Conservation (phyloP, 371 early-diverging fungal genomes). For the Coemansia sp. region DNA sequence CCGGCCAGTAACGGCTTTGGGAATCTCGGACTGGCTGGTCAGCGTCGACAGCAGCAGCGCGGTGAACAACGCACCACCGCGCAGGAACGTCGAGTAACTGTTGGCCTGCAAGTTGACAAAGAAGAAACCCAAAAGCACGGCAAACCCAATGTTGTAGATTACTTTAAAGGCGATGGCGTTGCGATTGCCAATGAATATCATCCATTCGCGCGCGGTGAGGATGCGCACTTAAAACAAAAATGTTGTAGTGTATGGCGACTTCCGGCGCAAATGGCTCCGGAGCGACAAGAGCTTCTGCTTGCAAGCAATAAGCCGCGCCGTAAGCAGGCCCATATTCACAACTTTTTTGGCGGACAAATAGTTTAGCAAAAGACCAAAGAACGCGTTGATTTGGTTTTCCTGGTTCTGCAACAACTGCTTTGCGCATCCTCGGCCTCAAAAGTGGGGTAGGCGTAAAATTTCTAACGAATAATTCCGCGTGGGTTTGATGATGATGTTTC, state of each 20-base stretch:
- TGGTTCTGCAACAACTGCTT: too few relatives aligned
- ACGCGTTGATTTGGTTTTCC: too few relatives aligned
- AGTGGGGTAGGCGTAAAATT: too few relatives aligned
- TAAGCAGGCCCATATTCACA: too few relatives aligned
- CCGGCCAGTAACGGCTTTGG: constrained; percentile 54
- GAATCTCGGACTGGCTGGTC: constrained; percentile 51
- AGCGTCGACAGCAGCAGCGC: constrained; percentile 59
- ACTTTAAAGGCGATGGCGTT: constrained; percentile 55
- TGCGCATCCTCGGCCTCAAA: too few relatives aligned
- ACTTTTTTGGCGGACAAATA: too few relatives aligned
- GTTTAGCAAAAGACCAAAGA: too few relatives aligned
- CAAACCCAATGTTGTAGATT: constrained; percentile 48
- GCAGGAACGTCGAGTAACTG: constrained; percentile 64
- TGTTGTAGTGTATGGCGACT: constrained; percentile 64
- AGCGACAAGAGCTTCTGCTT: too few relatives aligned
- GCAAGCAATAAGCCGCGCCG: too few relatives aligned
- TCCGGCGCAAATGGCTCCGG: constrained; percentile 20
- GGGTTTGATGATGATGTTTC: too few relatives aligned
- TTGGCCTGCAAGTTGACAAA: constrained; percentile 59
- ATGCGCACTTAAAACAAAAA: constrained; percentile 62
- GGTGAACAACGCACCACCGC: constrained; percentile 71
- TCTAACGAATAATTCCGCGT: too few relatives aligned
- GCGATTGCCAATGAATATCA: constrained; percentile 53
- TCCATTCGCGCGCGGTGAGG: constrained; percentile 60
- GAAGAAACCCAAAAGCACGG: constrained; percentile 68